phyloP scores from a whole-genome alignment of 1,284 basidiomycete species.

The Sanghuangporus sanghuang region DNA sequence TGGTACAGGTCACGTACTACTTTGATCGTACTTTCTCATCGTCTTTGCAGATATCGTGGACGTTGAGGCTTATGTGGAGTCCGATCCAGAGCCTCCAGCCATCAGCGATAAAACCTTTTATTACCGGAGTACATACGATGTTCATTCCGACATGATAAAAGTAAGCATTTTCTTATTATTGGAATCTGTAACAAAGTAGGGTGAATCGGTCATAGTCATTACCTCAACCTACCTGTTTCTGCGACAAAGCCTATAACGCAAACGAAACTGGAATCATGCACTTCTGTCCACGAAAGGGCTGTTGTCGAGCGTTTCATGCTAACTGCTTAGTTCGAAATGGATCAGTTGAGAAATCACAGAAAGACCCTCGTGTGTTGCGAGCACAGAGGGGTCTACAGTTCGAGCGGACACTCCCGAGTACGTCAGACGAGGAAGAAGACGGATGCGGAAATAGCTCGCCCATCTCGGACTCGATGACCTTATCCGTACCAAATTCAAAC shows the following conservation, averaged over 20 bases:
- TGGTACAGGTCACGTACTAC: not conserved
- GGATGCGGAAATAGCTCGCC: not conserved
- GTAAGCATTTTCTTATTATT: not conserved
- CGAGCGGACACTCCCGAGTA: not conserved
- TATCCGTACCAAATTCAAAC: not conserved
- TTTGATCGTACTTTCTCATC: not conserved
- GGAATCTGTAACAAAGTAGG: not conserved
- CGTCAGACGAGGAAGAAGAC: not conserved
- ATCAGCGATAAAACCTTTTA: slow-evolving; percentile 11
- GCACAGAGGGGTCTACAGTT: not conserved
- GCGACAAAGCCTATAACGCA: slow-evolving; percentile 5
- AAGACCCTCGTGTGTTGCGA: not conserved
- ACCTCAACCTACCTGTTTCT: slow-evolving; percentile 8
- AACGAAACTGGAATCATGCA: slow-evolving; percentile 10
- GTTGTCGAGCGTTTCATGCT: slow-evolving; percentile 6
- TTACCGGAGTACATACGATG: slow-evolving; percentile 7
- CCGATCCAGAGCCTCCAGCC: not conserved
- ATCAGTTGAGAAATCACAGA: not conserved
- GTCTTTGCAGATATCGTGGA: not conserved
- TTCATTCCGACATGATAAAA: not conserved
- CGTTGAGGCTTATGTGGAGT: slow-evolving; percentile 7
- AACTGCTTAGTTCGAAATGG: not conserved
- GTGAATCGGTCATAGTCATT: not conserved
- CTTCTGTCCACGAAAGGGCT: slow-evolving; percentile 6
- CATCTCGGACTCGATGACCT: not conserved